These are phyloP conservation scores for Crithidia bombi DNA, from an alignment of 208 protist genomes.

Conservation along the genomic window DNA sequence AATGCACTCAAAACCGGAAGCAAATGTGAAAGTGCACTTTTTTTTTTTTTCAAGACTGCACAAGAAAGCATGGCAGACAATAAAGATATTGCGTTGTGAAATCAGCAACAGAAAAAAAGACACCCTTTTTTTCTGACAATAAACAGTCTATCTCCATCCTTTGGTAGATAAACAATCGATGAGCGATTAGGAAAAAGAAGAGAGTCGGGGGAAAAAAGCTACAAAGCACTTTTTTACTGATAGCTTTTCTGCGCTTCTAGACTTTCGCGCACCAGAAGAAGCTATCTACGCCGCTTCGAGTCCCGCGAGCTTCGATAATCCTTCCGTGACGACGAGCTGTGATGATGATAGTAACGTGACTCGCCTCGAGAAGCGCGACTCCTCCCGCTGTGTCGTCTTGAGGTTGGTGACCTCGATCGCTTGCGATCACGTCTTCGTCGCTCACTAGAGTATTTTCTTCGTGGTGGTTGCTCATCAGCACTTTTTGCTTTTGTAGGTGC, in stretches of 20 bases:
- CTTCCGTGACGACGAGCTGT: conserved; percentile 10
- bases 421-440: background rate
- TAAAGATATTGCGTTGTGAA: no score
- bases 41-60: no score
- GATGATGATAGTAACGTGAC: conserved; percentile 3
- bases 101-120: no score
- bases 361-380: background rate
- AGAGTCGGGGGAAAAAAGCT: background rate
- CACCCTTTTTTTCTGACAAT: no score
- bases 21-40: no score
- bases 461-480: background rate
- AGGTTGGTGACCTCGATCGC: conserved; percentile 17
- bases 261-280: background rate
- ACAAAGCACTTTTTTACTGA: no score
- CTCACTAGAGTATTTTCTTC: conserved; percentile 2
- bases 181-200: background rate
- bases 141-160: no score
- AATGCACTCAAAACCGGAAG: no score
- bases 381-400: background rate
- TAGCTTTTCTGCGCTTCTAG: no score
- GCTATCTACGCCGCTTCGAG: conserved; percentile 22
- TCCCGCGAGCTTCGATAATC: conserved; percentile 21
- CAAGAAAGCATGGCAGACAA: no score
- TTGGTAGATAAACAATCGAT: background rate
- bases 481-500: background rate